Percentiles rank a stretch among this genome's conserved stretches.
Conservation (phyloP, 352 stramenopile genomes). For the Blastocystis sp. region DNA sequence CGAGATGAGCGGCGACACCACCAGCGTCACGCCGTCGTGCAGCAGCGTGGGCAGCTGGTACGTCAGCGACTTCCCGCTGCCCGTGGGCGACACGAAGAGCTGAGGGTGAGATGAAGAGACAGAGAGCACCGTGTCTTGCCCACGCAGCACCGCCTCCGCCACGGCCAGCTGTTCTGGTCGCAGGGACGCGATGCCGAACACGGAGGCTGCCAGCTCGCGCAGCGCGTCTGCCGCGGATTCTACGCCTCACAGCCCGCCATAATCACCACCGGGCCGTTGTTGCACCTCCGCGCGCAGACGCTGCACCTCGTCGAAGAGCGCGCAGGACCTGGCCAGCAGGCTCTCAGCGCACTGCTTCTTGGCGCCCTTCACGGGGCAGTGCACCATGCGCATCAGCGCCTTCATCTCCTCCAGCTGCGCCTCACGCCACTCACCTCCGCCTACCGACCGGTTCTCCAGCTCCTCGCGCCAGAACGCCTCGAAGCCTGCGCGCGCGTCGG, state of each 20-base stretch:
- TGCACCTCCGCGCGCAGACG: background rate
- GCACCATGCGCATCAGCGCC: background rate
- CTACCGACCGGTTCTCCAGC: conserved; percentile 18
- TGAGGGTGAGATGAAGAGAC: background rate
- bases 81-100: conserved; percentile 66
- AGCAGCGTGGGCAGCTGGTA: conserved; percentile 61
- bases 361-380: background rate
- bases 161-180: conserved; percentile 6
- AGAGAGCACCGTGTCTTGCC: background rate
- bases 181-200: conserved; percentile 28
- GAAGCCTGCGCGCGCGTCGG: background rate
- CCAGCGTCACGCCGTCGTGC: conserved; percentile 26
- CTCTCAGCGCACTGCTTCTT: conserved; percentile 19
- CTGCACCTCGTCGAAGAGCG: conserved; percentile 10
- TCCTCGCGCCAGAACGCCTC: background rate
- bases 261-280: too few species aligned
- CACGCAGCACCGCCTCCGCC: background rate
- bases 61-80: conserved; percentile 70
- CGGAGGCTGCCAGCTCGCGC: background rate
- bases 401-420: conserved; percentile 51
- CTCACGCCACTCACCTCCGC: background rate
- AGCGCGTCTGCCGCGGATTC: background rate
- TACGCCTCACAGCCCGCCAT: too few species aligned
- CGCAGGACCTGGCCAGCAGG: background rate
- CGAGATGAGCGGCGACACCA: conserved; percentile 62